phyloP scores from a whole-genome alignment of 2,329 filamentous ascomycete genomes.

The Mycosphaerella arachidis region DNA sequence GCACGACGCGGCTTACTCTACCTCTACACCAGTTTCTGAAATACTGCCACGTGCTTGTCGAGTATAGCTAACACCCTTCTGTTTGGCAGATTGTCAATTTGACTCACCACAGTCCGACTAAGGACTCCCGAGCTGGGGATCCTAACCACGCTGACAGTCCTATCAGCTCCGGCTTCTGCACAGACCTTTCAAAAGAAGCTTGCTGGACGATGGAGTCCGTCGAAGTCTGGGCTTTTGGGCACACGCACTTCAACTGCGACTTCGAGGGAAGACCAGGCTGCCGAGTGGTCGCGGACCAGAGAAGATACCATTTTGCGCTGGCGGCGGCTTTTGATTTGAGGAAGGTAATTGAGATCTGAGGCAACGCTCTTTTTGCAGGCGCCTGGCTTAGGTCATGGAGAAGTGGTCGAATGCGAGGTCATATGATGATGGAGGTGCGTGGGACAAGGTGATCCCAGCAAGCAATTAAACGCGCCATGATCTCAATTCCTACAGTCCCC shows the following conservation, averaged over 20 bases:
- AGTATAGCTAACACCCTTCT: too few relatives aligned
- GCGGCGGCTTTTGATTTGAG: constrained; percentile 4
- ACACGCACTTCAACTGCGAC: constrained; percentile 18
- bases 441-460: too few relatives aligned
- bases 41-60: too few relatives aligned
- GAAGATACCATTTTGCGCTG: constrained; percentile 12
- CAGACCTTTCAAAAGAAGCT: constrained; percentile 8
- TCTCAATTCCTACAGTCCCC: too few relatives aligned
- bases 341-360: constrained; percentile 6
- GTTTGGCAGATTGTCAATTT: constrained; percentile 33
- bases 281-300: constrained; percentile 14
- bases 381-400: not conserved
- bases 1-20: too few relatives aligned
- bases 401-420: not conserved
- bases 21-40: too few relatives aligned
- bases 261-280: constrained; percentile 2
- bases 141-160: constrained; percentile 29
- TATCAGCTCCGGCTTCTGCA: constrained; percentile 9
- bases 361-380: not conserved
- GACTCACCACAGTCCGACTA: constrained; percentile 44
- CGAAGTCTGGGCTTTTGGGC: constrained; percentile 13
- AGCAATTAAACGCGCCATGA: too few relatives aligned
- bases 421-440: not conserved
- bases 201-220: constrained; percentile 9
- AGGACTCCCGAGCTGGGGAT: constrained; percentile 33